These are phyloP conservation scores for Solanum ossicruentum DNA, from an alignment of 257 asterid species.

Conservation along the genomic window DNA sequence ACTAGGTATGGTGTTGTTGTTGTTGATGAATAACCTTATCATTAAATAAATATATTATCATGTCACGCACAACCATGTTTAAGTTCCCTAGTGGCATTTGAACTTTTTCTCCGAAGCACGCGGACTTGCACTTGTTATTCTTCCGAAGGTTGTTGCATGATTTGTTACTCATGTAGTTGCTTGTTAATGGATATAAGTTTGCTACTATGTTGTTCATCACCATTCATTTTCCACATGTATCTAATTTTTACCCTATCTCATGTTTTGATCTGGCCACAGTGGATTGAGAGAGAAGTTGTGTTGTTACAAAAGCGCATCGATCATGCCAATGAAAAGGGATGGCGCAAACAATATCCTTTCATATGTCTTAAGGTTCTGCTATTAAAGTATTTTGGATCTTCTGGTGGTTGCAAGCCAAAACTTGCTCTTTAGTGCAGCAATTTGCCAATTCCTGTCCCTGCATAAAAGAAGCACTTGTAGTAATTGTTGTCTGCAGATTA, in stretches of 20 bases:
- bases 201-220: not conserved
- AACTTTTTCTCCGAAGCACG: not conserved
- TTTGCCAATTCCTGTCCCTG: not conserved
- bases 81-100: not conserved
- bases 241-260: not conserved
- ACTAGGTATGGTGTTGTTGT: too few species aligned
- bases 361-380: constrained; percentile 3
- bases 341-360: constrained; percentile 94
- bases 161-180: not conserved
- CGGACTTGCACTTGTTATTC: not conserved
- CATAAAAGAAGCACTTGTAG: not conserved
- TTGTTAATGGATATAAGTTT: not conserved
- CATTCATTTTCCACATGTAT: not conserved
- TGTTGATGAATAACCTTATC: too few species aligned
- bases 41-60: too few species aligned
- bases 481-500: not conserved
- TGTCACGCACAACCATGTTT: too few species aligned
- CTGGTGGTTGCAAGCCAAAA: not conserved
- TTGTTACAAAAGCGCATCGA: constrained; percentile 47
- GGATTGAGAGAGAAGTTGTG: constrained; percentile 55
- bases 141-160: not conserved
- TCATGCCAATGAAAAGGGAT: constrained; percentile 85
- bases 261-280: constrained; percentile 35
- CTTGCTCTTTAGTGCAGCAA: not conserved
- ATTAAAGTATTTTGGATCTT: not conserved